These are phyloP conservation scores for Bertia moriformis DNA, from an alignment of 2,329 filamentous ascomycete species.

Conservation along the genomic window DNA sequence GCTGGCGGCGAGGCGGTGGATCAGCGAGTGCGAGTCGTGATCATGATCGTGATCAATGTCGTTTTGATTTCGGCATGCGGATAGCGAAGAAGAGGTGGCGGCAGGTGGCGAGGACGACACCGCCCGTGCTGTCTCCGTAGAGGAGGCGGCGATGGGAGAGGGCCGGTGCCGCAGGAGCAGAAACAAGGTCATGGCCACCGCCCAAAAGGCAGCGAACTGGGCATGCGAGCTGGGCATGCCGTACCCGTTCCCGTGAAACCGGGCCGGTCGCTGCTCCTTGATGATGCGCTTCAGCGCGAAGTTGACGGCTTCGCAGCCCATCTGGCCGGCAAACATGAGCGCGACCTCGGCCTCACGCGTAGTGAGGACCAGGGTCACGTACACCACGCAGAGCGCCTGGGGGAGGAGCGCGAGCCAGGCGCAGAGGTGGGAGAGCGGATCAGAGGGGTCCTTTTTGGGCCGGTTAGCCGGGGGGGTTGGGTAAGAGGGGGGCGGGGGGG, in stretches of 20 bases:
- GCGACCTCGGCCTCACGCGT: slow-evolving; percentile 80
- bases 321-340: slow-evolving; percentile 81
- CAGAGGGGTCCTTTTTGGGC: slow-evolving; percentile 79
- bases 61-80: slow-evolving; percentile 3
- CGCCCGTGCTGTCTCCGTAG: slow-evolving; percentile 3
- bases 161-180: slow-evolving; percentile 67
- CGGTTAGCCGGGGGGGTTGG: slow-evolving; percentile 2
- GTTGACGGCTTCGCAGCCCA: slow-evolving; percentile 82
- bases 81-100: too few species aligned
- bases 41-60: not conserved
- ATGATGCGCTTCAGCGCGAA: slow-evolving; percentile 79
- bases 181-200: slow-evolving; percentile 70
- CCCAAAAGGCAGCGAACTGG: slow-evolving; percentile 88
- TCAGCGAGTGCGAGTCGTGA: slow-evolving; percentile 40
- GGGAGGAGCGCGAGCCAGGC: slow-evolving; percentile 90
- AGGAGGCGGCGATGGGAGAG: too few species aligned
- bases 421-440: slow-evolving; percentile 71
- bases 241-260: slow-evolving; percentile 80
- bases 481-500: slow-evolving; percentile 1
- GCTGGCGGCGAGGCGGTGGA: slow-evolving; percentile 40
- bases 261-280: slow-evolving; percentile 75
- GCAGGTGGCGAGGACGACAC: slow-evolving; percentile 2
- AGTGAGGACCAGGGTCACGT: slow-evolving; percentile 78
- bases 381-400: slow-evolving; percentile 78
- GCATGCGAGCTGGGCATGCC: slow-evolving; percentile 87